Evolutionary conservation across 345 rosid species (phyloP).

Genomic region (Citrus maxima): DNA sequence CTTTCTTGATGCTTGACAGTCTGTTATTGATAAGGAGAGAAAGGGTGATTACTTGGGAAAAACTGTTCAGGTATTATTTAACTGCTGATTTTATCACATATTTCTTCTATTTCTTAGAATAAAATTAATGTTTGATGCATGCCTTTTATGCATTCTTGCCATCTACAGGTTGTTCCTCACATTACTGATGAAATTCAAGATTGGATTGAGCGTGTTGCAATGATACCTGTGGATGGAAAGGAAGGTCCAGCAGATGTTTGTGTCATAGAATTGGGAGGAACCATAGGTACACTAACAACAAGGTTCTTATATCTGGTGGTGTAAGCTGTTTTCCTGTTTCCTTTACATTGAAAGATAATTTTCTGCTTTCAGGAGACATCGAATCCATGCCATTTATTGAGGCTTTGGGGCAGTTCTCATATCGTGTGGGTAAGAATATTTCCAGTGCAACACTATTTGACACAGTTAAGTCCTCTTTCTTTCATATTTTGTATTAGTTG

Average conservation of each 20-base stretch:
- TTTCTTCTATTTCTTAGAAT: not conserved
- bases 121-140: not conserved
- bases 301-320: not conserved
- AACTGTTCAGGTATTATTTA: constrained; percentile 77
- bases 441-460: not conserved
- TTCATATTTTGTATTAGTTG: not conserved
- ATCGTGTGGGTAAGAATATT: constrained; percentile 71
- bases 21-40: constrained; percentile 88
- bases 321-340: constrained; percentile 6
- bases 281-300: constrained; percentile 57
- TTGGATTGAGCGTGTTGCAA: constrained; percentile 90
- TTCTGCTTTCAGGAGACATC: constrained; percentile 73
- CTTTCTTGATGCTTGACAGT: constrained; percentile 34
- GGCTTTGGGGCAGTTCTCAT: constrained; percentile 94
- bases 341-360: constrained; percentile 3
- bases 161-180: constrained; percentile 87
- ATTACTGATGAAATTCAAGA: constrained; percentile 95
- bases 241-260: constrained; percentile 93
- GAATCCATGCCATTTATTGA: constrained; percentile 98
- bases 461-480: not conserved
- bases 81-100: not conserved
- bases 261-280: constrained; percentile 98
- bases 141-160: constrained; percentile 9
- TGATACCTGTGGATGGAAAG: constrained; percentile 80
- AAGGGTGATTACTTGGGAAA: constrained; percentile 95